These are phyloP conservation scores for Metschnikowia proteae DNA, from an alignment of 805 yeast species.

Conservation along the genomic window DNA sequence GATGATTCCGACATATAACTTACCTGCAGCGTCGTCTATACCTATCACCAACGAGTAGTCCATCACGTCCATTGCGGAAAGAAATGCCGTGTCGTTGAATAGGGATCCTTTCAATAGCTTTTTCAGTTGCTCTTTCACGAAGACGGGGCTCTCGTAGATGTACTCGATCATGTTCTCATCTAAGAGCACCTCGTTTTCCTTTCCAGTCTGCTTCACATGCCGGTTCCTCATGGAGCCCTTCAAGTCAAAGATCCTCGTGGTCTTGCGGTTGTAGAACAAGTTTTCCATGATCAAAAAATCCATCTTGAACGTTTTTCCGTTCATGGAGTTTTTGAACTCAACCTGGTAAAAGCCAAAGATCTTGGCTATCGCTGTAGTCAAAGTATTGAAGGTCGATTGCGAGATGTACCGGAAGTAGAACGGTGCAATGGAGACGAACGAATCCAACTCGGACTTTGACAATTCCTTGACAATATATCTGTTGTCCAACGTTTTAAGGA, in stretches of 20 bases:
- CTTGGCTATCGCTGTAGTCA: constrained; percentile 92
- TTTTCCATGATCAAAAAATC: constrained; percentile 96
- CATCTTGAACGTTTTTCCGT: constrained; percentile 76
- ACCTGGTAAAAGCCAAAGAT: constrained; percentile 95
- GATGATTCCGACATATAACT: constrained; percentile 88
- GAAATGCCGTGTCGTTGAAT: constrained; percentile 91
- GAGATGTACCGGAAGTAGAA: constrained; percentile 94
- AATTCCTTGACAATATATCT: constrained; percentile 86
- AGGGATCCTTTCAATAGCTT: constrained; percentile 79
- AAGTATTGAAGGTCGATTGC: constrained; percentile 89
- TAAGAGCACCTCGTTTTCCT: constrained; percentile 85
- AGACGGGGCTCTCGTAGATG: constrained; percentile 92
- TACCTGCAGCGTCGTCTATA: constrained; percentile 61
- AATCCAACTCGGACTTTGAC: constrained; percentile 83
- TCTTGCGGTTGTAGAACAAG: constrained; percentile 76
- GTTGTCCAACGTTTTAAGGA: constrained; percentile 87
- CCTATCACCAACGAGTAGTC: constrained; percentile 96
- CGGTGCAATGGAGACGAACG: constrained; percentile 93
- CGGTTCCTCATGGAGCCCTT: constrained; percentile 98
- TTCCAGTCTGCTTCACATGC: constrained; percentile 94
- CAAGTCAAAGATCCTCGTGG: constrained; percentile 85
- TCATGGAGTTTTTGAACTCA: constrained; percentile 72
- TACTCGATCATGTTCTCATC: constrained; percentile 99
- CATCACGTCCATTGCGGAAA: constrained; percentile 98
- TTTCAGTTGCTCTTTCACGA: constrained; percentile 89